Conservation (phyloP, 2,329 filamentous ascomycete genomes). For the Xylaria sp. region DNA sequence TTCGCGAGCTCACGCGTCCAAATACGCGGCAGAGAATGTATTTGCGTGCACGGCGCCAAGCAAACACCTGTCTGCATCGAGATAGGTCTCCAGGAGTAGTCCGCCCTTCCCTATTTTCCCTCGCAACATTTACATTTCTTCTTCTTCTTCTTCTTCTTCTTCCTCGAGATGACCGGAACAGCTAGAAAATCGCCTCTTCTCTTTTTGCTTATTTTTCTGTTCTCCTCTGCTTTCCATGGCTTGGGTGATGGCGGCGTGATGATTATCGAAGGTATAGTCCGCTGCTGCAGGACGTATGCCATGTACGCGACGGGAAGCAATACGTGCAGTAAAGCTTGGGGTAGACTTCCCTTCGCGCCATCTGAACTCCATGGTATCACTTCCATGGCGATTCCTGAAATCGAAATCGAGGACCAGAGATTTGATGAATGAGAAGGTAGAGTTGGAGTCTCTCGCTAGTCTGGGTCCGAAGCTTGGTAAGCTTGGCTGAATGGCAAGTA, state of each 20-base stretch:
- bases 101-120: too few relatives aligned
- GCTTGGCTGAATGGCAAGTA: neutral
- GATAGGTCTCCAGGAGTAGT: constrained; percentile 39
- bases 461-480: constrained; percentile 4
- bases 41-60: constrained; percentile 15
- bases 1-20: constrained; percentile 37
- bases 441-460: neutral
- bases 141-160: too few relatives aligned
- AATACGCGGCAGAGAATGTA: constrained; percentile 33
- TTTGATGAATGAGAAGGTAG: neutral
- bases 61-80: too few relatives aligned
- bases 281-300: constrained; percentile 30
- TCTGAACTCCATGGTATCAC: constrained; percentile 13
- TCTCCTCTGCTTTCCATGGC: neutral
- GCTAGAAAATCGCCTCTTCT: neutral
- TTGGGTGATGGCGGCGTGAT: constrained; percentile 30
- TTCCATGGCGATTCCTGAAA: neutral
- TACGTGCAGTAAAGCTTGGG: constrained; percentile 32
- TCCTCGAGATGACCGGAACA: constrained; percentile 32
- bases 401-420: neutral
- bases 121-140: too few relatives aligned
- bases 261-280: constrained; percentile 25
- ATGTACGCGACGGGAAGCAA: constrained; percentile 36
- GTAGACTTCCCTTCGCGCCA: neutral
- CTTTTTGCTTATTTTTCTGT: neutral